Conservation (phyloP, 768 basidiomycete genomes). For the Termitomyces titanicus region DNA sequence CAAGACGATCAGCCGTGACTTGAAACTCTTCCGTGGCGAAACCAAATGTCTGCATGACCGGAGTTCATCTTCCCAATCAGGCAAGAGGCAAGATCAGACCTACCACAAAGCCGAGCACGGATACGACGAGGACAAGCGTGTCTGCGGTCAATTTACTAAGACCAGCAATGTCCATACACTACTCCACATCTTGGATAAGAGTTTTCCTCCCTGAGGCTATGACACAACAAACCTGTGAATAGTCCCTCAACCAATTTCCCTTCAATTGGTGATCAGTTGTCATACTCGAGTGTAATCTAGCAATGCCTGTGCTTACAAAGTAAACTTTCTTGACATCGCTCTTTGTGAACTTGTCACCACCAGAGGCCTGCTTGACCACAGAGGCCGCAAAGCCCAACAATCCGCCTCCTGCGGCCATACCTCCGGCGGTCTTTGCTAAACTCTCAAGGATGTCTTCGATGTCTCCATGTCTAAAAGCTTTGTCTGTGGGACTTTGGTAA, state of each 20-base stretch:
- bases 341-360: conserved; percentile 58
- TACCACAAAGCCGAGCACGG: conserved; percentile 58
- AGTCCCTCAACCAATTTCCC: conserved; percentile 73
- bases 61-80: neutral
- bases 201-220: neutral
- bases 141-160: conserved; percentile 62
- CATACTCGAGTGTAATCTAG: neutral
- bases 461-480: conserved; percentile 75
- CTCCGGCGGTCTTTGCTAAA: conserved; percentile 54
- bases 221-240: conserved; percentile 45
- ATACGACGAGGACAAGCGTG: conserved; percentile 57
- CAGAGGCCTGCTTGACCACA: conserved; percentile 38
- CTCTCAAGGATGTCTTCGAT: conserved; percentile 65
- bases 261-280: conserved; percentile 15
- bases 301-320: conserved; percentile 37
- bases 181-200: neutral
- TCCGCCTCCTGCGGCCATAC: conserved; percentile 39
- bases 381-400: conserved; percentile 50
- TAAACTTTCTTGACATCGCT: conserved; percentile 68
- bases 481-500: conserved; percentile 35
- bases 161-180: conserved; percentile 73
- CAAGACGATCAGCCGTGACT: conserved; percentile 68
- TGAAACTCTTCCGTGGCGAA: conserved; percentile 66
- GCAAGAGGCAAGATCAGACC: neutral
- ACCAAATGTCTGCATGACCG: conserved; percentile 46